Conservation (phyloP, 257 asterid genomes). For the Rubia yunnanensis region DNA sequence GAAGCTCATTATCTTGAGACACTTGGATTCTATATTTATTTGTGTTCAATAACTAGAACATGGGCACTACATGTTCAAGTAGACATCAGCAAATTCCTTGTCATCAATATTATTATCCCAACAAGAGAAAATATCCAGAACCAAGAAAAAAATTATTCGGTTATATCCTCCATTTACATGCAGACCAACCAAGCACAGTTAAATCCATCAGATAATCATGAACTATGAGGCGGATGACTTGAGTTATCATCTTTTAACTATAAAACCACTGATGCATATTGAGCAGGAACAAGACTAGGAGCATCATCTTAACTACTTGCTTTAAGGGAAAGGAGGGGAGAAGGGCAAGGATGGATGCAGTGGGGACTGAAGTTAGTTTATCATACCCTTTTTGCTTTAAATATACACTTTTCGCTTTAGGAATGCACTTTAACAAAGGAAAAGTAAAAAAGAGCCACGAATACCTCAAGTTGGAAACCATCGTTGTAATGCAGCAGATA, state of each 20-base stretch:
- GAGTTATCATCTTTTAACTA: not conserved
- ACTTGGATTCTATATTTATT: not conserved
- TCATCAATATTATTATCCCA: not conserved
- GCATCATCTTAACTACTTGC: not conserved
- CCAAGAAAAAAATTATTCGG: constrained; percentile 5
- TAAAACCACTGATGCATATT: not conserved
- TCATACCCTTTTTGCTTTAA: constrained; percentile 10
- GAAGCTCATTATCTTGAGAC: constrained; percentile 6
- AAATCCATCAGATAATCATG: constrained; percentile 1
- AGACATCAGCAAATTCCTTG: not conserved
- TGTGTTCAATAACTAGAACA: not conserved
- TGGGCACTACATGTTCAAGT: not conserved
- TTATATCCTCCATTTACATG: not conserved
- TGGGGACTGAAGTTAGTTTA: not conserved
- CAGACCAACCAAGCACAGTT: not conserved
- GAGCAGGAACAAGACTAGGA: not conserved
- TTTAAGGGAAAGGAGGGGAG: not conserved
- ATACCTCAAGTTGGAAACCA: constrained; percentile 14
- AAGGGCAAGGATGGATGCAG: not conserved
- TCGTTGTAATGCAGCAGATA: not conserved
- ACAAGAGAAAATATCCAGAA: not conserved
- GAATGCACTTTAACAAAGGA: constrained; percentile 6
- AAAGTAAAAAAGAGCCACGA: constrained; percentile 7
- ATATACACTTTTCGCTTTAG: constrained; percentile 7
- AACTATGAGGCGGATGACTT: not conserved